Base-by-base conservation (phyloP, 2,329 filamentous ascomycete genomes). In the Podosphaera leucotricha region DNA sequence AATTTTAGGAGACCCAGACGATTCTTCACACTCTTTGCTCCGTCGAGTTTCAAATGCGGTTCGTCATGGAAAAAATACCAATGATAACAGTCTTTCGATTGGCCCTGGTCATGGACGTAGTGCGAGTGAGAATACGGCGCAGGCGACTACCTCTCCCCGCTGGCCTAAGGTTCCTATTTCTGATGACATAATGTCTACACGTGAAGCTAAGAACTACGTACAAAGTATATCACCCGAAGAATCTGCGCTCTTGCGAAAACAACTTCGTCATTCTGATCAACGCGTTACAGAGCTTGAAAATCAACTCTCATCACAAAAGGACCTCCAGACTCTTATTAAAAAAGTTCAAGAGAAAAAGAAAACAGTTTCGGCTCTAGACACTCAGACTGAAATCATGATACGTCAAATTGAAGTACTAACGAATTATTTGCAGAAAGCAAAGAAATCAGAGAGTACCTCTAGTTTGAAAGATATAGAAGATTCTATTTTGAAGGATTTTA, bases 341-440 rank as follows among this genome's bases (percentile, higher is more conserved):
- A 87, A 86, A 57, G 66, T 95, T 20, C 70, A 81, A 30, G 86
- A 95, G 61, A 95, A 95, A 65, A 72, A 90, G 46, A 93, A 92
- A 55, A 95, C 90, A 0, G 90, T 98, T 59, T 87, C 87, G 6
- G 81, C 92, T 16, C 67, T 95, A 43, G 87, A 95, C 58, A 87
- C 86, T 0, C 84, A 94, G 61, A 84, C 85, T 43, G 87, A 95
- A 61, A 86, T 95, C 59, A 87, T 93, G 62, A 82, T 95, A 54
- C 79, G 82, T 36, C 85, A 95, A 60, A 67, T 95, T 16, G 84
- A 92, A 56, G 79, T 87, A 33, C 71, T 94, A 54, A 86, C 84
- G 3, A 83, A 86, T 39, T 87, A 90, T 57, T 75, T 94, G 18
- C 80, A 87, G 57, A 75, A 74, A 43, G 85, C 84, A 44, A 94